Conservation (phyloP, 345 rosid species). For the Adansonia digitata region DNA sequence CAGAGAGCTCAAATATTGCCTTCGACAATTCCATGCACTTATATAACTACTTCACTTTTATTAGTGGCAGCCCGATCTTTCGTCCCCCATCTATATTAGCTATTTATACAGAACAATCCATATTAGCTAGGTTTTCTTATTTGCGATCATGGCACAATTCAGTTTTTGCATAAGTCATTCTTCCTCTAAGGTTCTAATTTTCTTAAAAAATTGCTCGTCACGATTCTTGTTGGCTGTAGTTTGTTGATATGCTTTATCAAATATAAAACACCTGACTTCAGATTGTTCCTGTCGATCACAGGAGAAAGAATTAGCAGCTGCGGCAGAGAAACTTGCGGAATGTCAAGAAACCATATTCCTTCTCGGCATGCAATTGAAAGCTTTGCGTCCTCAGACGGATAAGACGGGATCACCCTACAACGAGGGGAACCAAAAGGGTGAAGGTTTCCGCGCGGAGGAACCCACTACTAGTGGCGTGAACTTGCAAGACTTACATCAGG, state of each 20-base stretch:
- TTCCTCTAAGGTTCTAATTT: neutral
- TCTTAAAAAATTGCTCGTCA: neutral
- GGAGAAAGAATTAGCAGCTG: slow-evolving; percentile 81
- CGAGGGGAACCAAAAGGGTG: slow-evolving; percentile 44
- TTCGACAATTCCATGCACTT: too few relatives aligned
- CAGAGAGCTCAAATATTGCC: too few relatives aligned
- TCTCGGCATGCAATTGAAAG: slow-evolving; percentile 81
- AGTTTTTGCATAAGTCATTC: neutral
- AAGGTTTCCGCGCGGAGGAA: slow-evolving; percentile 33
- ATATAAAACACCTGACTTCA: neutral
- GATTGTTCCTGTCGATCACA: slow-evolving; percentile 23
- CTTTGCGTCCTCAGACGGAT: slow-evolving; percentile 66
- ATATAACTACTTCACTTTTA: too few relatives aligned
- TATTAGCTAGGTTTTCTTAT: neutral
- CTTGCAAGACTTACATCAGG: slow-evolving; percentile 33
- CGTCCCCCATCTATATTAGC: too few relatives aligned
- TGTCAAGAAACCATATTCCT: slow-evolving; percentile 96
- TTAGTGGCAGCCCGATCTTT: too few relatives aligned
- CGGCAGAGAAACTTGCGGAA: slow-evolving; percentile 91
- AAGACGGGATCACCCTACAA: slow-evolving; percentile 38
- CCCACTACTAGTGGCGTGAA: slow-evolving; percentile 35
- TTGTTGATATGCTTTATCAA: neutral
- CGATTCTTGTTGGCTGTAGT: neutral
- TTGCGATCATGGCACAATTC: neutral
- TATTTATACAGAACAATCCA: neutral